Percentiles rank a stretch among this genome's conserved stretches.
Conservation (phyloP, 495 filamentous ascomycete genomes). For the Parathielavia hyrcaniae region DNA sequence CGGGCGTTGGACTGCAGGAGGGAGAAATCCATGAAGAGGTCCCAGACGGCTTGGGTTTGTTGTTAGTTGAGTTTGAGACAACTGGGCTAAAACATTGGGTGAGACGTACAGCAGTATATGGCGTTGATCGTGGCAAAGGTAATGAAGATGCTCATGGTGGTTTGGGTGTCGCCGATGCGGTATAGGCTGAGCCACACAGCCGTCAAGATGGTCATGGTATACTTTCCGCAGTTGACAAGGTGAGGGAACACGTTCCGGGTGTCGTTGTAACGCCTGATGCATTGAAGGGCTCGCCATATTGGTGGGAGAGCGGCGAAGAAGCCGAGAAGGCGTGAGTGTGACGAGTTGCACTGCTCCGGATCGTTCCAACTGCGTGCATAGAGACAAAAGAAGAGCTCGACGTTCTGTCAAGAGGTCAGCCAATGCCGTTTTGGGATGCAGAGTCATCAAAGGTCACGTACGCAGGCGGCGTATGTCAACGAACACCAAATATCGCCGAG, state of each 20-base stretch:
- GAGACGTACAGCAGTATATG: slow-evolving; percentile 64
- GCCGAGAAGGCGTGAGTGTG: slow-evolving; percentile 73
- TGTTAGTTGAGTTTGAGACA: background rate
- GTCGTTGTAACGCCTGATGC: slow-evolving; percentile 81
- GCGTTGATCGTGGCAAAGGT: slow-evolving; percentile 71
- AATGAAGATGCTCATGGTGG: slow-evolving; percentile 63
- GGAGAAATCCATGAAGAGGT: slow-evolving; percentile 94
- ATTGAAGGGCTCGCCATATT: slow-evolving; percentile 85
- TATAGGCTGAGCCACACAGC: slow-evolving; percentile 73
- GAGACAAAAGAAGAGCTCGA: slow-evolving; percentile 90
- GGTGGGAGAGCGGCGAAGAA: slow-evolving; percentile 81
- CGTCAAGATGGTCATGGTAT: slow-evolving; percentile 73
- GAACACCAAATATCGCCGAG: slow-evolving; percentile 97
- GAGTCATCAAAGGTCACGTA: slow-evolving; percentile 44
- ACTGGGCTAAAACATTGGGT: slow-evolving; percentile 1
- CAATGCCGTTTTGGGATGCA: background rate
- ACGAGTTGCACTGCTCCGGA: slow-evolving; percentile 74
- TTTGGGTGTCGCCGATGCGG: slow-evolving; percentile 57
- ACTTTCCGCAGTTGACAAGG: slow-evolving; percentile 88
- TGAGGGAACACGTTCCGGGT: slow-evolving; percentile 86
- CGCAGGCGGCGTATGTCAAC: slow-evolving; percentile 78
- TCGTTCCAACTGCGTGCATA: slow-evolving; percentile 70
- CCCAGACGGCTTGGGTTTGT: slow-evolving; percentile 65
- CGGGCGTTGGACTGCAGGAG: slow-evolving; percentile 67
- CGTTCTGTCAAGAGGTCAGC: slow-evolving; percentile 50